Base-by-base conservation (phyloP, 371 early-diverging fungal genomes). In the Conidiobolus coronatus region DNA sequence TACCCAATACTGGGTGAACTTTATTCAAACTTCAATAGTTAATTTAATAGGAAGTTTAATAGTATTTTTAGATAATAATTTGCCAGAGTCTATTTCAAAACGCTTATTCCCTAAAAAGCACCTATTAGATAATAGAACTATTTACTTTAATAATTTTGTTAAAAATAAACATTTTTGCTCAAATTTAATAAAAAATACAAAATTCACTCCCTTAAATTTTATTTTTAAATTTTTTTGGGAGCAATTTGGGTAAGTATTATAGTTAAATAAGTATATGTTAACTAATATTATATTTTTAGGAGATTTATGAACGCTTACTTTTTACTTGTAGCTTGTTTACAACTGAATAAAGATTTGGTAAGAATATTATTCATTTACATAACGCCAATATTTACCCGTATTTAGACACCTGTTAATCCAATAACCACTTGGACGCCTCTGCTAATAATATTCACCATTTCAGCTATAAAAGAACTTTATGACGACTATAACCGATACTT, bases 381-480 rank as follows among this genome's bases (percentile, higher is more conserved):
- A 12, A 13, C n/a, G 11, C 2, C 13, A 20, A 39, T 8, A 19
- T 45, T 20, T 17, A 12, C 13, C 12, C 17, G 7, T 15, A 13
- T 39, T 39, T 37, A 49, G 49, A 49, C 49, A 35, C 49, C 49
- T 19, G 35, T 49, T 19, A 40, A 49, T 18, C 49, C 49, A 8
- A 33, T 49, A 18, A 49, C 49, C 2, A 49, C 49, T 35, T 49
- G 49, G 49, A 49, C 49, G 9, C 49, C 49, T 2, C 15, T 29
- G n/a, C n/a, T 49, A 36, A 15, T 53, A 8, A 55, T 38, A 11
- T 44, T 39, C 19, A n/a, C 51, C 1, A 49, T 47, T 29, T 37
- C 46, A 40, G 51, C 40, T 19, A 57, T 61, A 49, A 49, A 40
- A 37, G 51, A 54, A 23, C 23, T 37, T 33, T 18, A 39, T 3